phyloP scores from a whole-genome alignment of 208 protist species.

The Naegleria gruberi region DNA sequence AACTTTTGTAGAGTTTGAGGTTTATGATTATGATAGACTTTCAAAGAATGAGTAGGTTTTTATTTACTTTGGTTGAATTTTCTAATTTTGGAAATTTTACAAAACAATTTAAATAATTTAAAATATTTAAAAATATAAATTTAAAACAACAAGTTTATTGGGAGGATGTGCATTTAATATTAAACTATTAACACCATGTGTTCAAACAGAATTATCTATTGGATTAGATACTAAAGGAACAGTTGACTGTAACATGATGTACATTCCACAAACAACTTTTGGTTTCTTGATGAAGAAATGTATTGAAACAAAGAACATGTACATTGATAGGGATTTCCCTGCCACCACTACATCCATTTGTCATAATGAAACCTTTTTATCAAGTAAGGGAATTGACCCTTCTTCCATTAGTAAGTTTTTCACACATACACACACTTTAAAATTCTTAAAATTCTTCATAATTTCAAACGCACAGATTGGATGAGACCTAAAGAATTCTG shows the following conservation, averaged over 20 bases:
- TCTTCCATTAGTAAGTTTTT: neutral
- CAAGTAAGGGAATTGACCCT: neutral
- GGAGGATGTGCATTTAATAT: neutral
- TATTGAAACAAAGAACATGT: neutral
- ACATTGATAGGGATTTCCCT: neutral
- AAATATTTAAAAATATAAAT: too few relatives aligned
- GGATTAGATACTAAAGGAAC: neutral
- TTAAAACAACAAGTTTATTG: neutral
- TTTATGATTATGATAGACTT: neutral
- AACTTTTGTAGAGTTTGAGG: neutral
- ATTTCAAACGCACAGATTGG: neutral
- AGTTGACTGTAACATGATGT: neutral
- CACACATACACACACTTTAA: too few relatives aligned
- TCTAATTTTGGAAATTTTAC: neutral
- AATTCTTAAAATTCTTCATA: neutral
- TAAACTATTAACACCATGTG: neutral
- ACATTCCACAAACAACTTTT: neutral
- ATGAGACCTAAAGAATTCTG: neutral
- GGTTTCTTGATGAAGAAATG: neutral
- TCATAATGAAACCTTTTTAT: neutral
- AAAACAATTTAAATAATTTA: too few relatives aligned
- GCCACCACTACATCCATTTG: neutral
- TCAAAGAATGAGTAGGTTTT: neutral
- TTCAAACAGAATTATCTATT: neutral
- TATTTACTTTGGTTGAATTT: neutral